phyloP scores from a whole-genome alignment of 257 asterid genomes.

The Penstemon eatonii region DNA sequence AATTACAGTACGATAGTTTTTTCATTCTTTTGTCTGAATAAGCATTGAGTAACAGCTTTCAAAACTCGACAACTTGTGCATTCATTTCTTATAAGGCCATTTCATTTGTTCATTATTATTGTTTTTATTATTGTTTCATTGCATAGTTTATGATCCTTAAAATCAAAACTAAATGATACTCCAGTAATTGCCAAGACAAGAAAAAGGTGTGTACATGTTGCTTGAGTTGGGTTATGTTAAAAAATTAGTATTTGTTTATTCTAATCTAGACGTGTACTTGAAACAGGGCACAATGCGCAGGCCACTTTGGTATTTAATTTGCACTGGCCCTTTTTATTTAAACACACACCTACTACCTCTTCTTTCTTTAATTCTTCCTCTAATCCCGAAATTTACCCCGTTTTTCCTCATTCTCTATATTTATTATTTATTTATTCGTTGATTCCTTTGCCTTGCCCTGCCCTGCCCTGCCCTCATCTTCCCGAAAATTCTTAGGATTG shows the following conservation, averaged over 20 bases:
- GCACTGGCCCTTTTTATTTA: slow-evolving; percentile 39
- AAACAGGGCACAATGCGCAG: slow-evolving; percentile 43
- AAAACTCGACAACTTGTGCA: slow-evolving; percentile 50
- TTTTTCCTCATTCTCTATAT: too few species aligned
- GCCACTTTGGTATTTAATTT: slow-evolving; percentile 37
- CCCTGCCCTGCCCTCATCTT: too few species aligned
- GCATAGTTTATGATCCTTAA: too few species aligned
- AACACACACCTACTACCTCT: slow-evolving; percentile 26
- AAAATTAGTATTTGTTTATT: slow-evolving; percentile 31
- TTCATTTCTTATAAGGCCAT: slow-evolving; percentile 33
- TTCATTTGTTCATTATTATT: neutral
- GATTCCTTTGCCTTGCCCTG: neutral
- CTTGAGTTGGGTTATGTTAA: slow-evolving; percentile 28
- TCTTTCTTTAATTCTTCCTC: slow-evolving; percentile 11
- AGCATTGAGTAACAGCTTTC: slow-evolving; percentile 54
- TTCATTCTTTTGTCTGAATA: slow-evolving; percentile 44
- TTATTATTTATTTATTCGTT: slow-evolving; percentile 5
- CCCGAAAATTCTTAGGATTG: neutral
- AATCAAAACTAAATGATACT: too few species aligned
- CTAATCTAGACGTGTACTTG: slow-evolving; percentile 32
- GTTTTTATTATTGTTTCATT: too few species aligned
- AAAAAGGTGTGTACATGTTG: slow-evolving; percentile 25
- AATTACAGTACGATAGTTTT: slow-evolving; percentile 32
- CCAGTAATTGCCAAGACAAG: neutral
- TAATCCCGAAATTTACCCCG: too few species aligned